These are phyloP conservation scores for Cardiosporidium cionae DNA, from an alignment of 169 alveolate species.

Conservation along the genomic window DNA sequence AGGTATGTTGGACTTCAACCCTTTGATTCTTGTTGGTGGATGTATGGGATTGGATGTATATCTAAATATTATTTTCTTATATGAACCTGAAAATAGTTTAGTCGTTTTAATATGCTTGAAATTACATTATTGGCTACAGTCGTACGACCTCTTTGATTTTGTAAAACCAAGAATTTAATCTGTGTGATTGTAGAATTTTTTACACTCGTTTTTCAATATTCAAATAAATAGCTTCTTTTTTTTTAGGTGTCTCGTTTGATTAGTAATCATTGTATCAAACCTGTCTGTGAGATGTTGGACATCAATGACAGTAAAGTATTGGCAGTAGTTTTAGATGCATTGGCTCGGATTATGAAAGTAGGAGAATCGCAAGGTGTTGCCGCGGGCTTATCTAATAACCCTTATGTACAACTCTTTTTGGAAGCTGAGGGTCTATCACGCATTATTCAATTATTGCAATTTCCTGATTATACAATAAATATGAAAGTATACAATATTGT, in stretches of 20 bases:
- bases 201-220: too few relatives aligned
- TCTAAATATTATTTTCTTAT: too few relatives aligned
- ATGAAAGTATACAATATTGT: background rate
- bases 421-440: background rate
- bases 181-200: too few relatives aligned
- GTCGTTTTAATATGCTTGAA: too few relatives aligned
- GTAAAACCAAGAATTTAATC: too few relatives aligned
- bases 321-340: background rate
- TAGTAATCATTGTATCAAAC: background rate
- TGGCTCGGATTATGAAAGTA: background rate
- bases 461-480: background rate
- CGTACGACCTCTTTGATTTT: too few relatives aligned
- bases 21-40: too few relatives aligned
- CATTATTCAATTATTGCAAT: background rate
- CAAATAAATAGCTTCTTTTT: too few relatives aligned
- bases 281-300: background rate
- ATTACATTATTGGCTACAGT: too few relatives aligned
- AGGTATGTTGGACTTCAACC: too few relatives aligned
- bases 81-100: too few relatives aligned
- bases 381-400: background rate
- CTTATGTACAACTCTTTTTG: background rate
- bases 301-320: background rate
- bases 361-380: background rate
- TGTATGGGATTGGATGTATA: too few relatives aligned
- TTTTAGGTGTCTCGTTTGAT: background rate